Base-by-base conservation (phyloP, 2,329 filamentous ascomycete genomes). In the Aspergillus tubingensis region DNA sequence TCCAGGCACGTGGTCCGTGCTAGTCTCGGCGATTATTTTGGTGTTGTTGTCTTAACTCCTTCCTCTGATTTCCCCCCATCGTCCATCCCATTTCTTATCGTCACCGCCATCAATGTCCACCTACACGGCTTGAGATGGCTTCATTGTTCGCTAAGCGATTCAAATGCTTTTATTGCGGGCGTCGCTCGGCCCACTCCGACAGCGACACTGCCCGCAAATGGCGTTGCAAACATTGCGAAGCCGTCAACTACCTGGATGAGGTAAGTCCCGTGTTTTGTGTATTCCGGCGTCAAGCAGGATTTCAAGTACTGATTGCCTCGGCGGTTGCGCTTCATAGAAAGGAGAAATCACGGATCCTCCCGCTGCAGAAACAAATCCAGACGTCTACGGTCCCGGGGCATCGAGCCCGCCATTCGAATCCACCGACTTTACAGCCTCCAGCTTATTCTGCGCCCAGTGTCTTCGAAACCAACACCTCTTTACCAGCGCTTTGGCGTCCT, bases 261-360 rank as follows among this genome's bases (percentile, higher is more conserved):
- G 92, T 95, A 79, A 61, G 81, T 73, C 50, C 57, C 30, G 47
- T 13, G 17, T 8, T 32, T 47, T 23, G 43, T 53, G 30, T n/a
- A 60, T 19, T 21, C 48, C 32, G 30, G 36, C 60, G 51, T 47
- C 32, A 56, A 57, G 21, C 53, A 8, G 64, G 69, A 54, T 70
- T 2, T 15, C 1, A 23, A 11, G 2, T 68, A 60, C 65, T 67
- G 68, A 64, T 23, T 13, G 64, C 25, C 47, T 54, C 19, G n/a
- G 39, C 3, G 30, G 5, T 19, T 50, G 32, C 25, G 51, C 13
- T 61, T 2, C 15, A 19, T 70, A 95, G 90, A 86, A 91, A 74
- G 94, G 94, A 70, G 88, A 96, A 54, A 95, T 98, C 66, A 90
- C 91, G 58, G 94, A 99, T 75, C 91, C 93, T 25, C 92, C 91